phyloP scores from a whole-genome alignment of 768 basidiomycete genomes.

The Phaffia tasmanica region DNA sequence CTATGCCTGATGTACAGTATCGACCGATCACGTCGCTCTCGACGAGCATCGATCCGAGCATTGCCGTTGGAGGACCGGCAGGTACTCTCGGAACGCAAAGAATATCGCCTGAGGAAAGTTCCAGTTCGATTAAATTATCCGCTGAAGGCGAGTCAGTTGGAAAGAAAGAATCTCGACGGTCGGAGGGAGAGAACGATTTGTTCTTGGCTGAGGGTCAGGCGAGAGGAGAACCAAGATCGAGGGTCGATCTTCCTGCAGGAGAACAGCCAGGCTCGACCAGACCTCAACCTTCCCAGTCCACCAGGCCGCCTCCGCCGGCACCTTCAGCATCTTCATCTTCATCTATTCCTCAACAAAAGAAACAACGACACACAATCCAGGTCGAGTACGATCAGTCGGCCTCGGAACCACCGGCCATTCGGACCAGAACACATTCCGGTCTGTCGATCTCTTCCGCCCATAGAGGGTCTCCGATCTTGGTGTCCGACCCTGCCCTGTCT shows the following conservation, averaged over 20 bases:
- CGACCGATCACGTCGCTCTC: too few species aligned
- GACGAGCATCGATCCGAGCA: too few species aligned
- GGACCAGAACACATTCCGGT: conserved; percentile 17
- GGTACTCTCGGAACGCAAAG: too few species aligned
- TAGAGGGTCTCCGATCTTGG: not conserved
- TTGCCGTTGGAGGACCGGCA: too few species aligned
- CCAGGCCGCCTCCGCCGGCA: conserved; percentile 27
- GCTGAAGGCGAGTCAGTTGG: too few species aligned
- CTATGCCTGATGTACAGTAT: conserved; percentile 1
- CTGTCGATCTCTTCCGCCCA: conserved; percentile 12
- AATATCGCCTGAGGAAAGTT: too few species aligned
- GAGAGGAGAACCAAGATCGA: conserved; percentile 23
- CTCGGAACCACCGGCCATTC: not conserved
- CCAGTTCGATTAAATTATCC: too few species aligned
- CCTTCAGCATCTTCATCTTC: not conserved
- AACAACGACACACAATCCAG: conserved; percentile 68
- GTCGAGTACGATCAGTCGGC: conserved; percentile 67
- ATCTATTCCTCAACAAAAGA: conserved; percentile 43
- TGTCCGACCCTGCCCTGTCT: conserved; percentile 15
- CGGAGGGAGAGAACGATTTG: conserved; percentile 15
- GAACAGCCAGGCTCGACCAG: not conserved
- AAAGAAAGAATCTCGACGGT: not conserved
- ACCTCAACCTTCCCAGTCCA: not conserved
- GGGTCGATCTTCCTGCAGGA: conserved; percentile 6
- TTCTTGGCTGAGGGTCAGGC: conserved; percentile 17